Evolutionary conservation across 495 filamentous ascomycete genomes (phyloP).

Genomic region (Acidiella bohemica): DNA sequence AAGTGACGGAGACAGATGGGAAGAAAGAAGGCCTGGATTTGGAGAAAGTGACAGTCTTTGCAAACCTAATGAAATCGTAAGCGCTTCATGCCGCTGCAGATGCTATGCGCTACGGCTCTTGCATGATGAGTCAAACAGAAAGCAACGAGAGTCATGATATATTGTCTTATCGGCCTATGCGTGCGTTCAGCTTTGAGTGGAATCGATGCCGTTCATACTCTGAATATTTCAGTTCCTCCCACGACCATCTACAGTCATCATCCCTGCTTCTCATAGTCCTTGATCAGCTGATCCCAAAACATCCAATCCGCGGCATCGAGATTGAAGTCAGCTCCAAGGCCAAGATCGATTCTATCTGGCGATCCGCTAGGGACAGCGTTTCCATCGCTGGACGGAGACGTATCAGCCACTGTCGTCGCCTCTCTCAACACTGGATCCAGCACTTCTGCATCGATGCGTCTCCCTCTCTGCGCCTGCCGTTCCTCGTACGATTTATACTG

Average conservation of each 20-base stretch:
- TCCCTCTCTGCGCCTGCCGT: too few relatives aligned
- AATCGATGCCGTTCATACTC: too few relatives aligned
- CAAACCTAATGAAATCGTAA: constrained; percentile 28
- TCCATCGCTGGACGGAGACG: not conserved
- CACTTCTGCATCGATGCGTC: too few relatives aligned
- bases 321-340: not conserved
- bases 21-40: constrained; percentile 24
- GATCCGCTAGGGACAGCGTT: not conserved
- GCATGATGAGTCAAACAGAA: too few relatives aligned
- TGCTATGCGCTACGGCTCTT: too few relatives aligned
- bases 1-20: constrained; percentile 8
- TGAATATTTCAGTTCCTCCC: too few relatives aligned
- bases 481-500: too few relatives aligned
- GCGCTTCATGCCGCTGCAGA: too few relatives aligned
- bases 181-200: too few relatives aligned
- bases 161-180: too few relatives aligned
- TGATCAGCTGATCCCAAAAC: constrained; percentile 1
- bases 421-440: not conserved
- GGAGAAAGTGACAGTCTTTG: constrained; percentile 30
- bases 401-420: not conserved
- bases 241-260: too few relatives aligned
- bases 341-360: not conserved
- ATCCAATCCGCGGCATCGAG: not conserved
- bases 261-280: not conserved
- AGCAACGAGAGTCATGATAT: too few relatives aligned